A percentile compares a stretch with the other conserved stretches of the same genome.
Conservation (phyloP, 805 yeast genomes). For the Scheffersomyces amazonensis region DNA sequence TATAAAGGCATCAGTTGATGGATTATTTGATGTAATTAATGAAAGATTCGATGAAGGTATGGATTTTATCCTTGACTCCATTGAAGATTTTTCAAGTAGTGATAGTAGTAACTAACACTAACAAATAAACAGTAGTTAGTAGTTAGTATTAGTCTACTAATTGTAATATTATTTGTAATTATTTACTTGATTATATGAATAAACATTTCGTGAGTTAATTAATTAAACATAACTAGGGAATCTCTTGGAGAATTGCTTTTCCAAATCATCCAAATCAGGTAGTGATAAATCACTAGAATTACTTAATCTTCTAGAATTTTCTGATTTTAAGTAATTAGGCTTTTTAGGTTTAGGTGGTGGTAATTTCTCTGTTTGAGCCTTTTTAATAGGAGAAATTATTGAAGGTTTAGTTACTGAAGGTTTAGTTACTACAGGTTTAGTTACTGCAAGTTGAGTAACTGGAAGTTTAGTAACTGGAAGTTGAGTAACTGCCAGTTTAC, state of each 20-base stretch:
- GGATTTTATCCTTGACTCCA: conserved; percentile 76
- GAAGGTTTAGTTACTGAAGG: background rate
- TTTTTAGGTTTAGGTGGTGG: conserved; percentile 69
- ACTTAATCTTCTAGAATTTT: conserved; percentile 27
- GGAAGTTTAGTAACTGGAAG: background rate
- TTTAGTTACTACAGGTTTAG: background rate
- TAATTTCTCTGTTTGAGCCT: conserved; percentile 14
- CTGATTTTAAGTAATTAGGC: conserved; percentile 51
- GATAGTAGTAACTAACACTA: conserved; percentile 8
- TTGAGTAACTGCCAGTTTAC: background rate
- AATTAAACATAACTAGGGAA: conserved; percentile 58
- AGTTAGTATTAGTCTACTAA: no score
- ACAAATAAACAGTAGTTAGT: no score
- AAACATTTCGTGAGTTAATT: no score
- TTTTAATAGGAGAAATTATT: background rate
- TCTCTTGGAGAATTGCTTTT: conserved; percentile 52
- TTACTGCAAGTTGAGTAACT: no score
- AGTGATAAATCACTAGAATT: conserved; percentile 40
- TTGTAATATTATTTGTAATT: background rate
- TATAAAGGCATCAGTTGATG: conserved; percentile 67
- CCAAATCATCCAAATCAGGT: conserved; percentile 58
- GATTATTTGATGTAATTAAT: conserved; percentile 70
- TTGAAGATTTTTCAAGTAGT: conserved; percentile 45
- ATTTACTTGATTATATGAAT: no score
- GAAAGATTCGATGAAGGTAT: conserved; percentile 84